Evolutionary conservation across 2,329 filamentous ascomycete genomes (phyloP), one percentile per base, ranked within the genome.

Genomic region (Aspergillus luchuensis): DNA sequence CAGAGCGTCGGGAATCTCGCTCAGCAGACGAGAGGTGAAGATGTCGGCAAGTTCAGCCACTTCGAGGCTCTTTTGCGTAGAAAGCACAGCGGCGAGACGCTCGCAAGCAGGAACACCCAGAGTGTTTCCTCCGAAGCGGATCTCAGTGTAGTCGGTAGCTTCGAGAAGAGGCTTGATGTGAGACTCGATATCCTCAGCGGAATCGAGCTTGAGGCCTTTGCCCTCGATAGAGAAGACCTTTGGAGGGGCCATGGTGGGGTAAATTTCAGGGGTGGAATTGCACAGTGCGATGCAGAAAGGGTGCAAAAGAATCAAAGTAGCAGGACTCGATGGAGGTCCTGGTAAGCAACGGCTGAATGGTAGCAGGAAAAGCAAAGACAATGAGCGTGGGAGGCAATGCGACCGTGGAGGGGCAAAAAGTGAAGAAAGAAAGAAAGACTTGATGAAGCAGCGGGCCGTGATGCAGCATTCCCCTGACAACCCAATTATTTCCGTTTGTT

Each of bases 31-130:
- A 33, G 91, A 91, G 61, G 95, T 99, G 82, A 98, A 99, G 82
- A 99, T 97, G 77, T 99, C 95, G 76, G 93, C 93, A 59, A 99
- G 84, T 80, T 97, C 96, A 73, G 91, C 93, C 72, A 89, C 82
- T 65, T 90, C 86, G 45, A 97, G 83, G 64, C 83, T 89, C 80
- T 91, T 91, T 81, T 98, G 96, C 58, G 90, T 91, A 63, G 89
- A 85, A 59, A 99, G 82, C 55, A 96, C 89, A 68, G 92, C 87
- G 48, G 92, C 93, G 48, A 99, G 86, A 33, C 89, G 88, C 78
- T 93, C 89, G 74, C 90, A 96, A 52, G 95, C 95, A 52, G 89
- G 91, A 57, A 97, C 88, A 56, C 95, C 95, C 55, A 98, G 82
- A 1, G 95, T 98, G 82, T 99, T 99, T 63, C 94, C 95, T 58